A percentile compares a stretch with the other conserved stretches of the same genome.
Evolutionary conservation across 768 basidiomycete genomes (phyloP).

Genomic region (Suillus decipiens): DNA sequence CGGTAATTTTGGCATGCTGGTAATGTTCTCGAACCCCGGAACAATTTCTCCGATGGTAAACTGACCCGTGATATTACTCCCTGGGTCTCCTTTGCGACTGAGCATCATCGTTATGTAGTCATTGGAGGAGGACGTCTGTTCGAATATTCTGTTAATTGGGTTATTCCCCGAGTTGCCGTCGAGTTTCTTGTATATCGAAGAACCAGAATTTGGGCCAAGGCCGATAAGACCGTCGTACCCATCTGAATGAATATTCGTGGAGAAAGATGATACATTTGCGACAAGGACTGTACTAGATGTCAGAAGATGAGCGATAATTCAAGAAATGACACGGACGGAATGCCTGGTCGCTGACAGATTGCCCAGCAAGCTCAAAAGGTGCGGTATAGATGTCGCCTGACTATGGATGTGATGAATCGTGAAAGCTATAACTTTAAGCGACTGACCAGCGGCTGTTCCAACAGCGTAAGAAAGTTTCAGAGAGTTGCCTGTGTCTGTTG

Average conservation of each 20-base stretch:
- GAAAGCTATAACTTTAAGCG: not conserved
- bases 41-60: constrained; percentile 69
- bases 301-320: constrained; percentile 1
- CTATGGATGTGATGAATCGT: constrained; percentile 4
- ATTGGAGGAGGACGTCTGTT: constrained; percentile 55
- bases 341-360: constrained; percentile 62
- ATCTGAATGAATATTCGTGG: constrained; percentile 56
- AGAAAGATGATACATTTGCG: constrained; percentile 61
- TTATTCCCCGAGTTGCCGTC: constrained; percentile 52
- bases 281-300: constrained; percentile 54
- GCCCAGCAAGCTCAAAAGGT: constrained; percentile 53
- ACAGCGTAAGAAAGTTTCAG: constrained; percentile 68
- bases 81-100: constrained; percentile 56
- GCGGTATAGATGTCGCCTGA: constrained; percentile 59
- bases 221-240: constrained; percentile 75
- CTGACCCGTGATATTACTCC: constrained; percentile 54
- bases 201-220: constrained; percentile 76
- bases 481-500: constrained; percentile 57
- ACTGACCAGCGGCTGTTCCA: constrained; percentile 60
- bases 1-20: constrained; percentile 61
- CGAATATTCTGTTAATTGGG: constrained; percentile 66
- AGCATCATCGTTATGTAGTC: constrained; percentile 69
- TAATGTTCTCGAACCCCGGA: constrained; percentile 61
- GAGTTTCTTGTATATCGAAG: constrained; percentile 60
- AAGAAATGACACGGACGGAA: constrained; percentile 49